Evolutionary conservation across 106 monocot species (phyloP).

Genomic region (Alisma plantagoaquatica): DNA sequence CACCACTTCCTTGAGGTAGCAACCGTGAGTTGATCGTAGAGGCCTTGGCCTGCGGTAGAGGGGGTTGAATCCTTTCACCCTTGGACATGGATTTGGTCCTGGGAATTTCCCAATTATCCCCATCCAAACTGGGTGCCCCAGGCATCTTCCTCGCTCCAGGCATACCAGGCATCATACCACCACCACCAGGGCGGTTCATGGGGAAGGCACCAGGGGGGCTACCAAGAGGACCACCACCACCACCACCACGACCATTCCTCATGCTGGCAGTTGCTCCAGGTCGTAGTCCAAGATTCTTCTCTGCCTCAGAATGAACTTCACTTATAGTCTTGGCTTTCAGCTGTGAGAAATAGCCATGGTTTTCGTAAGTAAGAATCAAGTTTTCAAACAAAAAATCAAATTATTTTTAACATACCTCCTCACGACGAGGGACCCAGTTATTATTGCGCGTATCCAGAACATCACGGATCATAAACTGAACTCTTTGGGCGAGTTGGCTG

Average conservation of each 20-base stretch:
- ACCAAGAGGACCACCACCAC: conserved; percentile 8
- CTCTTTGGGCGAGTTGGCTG: conserved; percentile 34
- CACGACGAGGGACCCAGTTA: conserved; percentile 63
- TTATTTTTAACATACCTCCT: too few relatives aligned
- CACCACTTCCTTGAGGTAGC: conserved; percentile 63
- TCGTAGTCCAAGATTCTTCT: conserved; percentile 83
- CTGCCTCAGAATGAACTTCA: conserved; percentile 92
- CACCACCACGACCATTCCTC: conserved; percentile 48
- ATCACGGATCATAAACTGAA: conserved; percentile 68
- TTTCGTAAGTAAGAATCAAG: too few relatives aligned
- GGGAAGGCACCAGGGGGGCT: conserved; percentile 32
- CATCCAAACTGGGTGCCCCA: conserved; percentile 74
- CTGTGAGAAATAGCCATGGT: too few relatives aligned
- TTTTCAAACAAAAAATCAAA: too few relatives aligned
- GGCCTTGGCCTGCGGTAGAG: conserved; percentile 24
- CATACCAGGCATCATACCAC: conserved; percentile 98
- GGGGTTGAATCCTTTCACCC: conserved; percentile 20
- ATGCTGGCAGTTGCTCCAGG: conserved; percentile 69
- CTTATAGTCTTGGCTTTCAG: conserved; percentile 89
- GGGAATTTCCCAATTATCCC: conserved; percentile 75
- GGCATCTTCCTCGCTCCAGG: conserved; percentile 85
- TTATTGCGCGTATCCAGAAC: conserved; percentile 70
- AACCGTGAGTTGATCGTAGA: conserved; percentile 43
- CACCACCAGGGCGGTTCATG: conserved; percentile 48
- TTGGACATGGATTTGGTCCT: conserved; percentile 52